These are phyloP conservation scores for Hyparrhenia diplandra DNA, from an alignment of 176 grass and related monocot species.

Conservation along the genomic window DNA sequence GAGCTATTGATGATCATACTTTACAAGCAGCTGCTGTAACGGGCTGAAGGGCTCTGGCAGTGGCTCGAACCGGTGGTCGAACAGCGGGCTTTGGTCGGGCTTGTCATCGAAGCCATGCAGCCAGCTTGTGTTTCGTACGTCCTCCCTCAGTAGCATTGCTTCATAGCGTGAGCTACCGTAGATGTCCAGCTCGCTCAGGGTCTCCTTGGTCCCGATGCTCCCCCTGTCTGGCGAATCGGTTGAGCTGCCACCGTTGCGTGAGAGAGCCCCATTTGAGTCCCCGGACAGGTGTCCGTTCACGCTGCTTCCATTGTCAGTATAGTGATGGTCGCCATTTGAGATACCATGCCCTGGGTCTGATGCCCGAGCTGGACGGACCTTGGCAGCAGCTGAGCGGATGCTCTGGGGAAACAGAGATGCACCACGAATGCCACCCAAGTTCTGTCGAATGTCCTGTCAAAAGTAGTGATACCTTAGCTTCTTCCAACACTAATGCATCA, in stretches of 20 bases:
- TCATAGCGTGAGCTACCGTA: conserved; percentile 79
- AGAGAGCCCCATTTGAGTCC: conserved; percentile 39
- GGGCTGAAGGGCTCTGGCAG: conserved; percentile 94
- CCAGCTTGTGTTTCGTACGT: conserved; percentile 79
- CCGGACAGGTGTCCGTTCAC: conserved; percentile 38
- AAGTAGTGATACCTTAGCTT: not conserved
- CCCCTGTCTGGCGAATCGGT: conserved; percentile 54
- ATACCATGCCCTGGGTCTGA: conserved; percentile 47
- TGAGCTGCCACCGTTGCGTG: conserved; percentile 41
- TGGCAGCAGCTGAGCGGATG: conserved; percentile 58
- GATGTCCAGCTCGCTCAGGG: conserved; percentile 65
- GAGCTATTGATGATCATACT: conserved; percentile 1
- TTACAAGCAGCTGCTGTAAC: conserved; percentile 40
- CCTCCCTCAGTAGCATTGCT: conserved; percentile 76
- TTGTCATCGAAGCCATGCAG: conserved; percentile 73
- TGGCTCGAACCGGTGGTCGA: conserved; percentile 91
- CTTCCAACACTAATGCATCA: not conserved
- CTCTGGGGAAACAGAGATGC: conserved; percentile 90
- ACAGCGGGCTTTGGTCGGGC: conserved; percentile 73
- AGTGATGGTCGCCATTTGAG: conserved; percentile 31
- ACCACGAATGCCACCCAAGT: conserved; percentile 73
- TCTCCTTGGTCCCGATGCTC: conserved; percentile 59
- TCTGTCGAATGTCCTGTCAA: conserved; percentile 88
- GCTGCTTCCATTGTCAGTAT: conserved; percentile 55
- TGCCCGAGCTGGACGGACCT: conserved; percentile 44